Percentiles rank a stretch among this genome's conserved stretches.
These are phyloP conservation scores for Pseudogymnoascus sp. DNA, from an alignment of 2,329 filamentous ascomycete species.

Conservation along the genomic window DNA sequence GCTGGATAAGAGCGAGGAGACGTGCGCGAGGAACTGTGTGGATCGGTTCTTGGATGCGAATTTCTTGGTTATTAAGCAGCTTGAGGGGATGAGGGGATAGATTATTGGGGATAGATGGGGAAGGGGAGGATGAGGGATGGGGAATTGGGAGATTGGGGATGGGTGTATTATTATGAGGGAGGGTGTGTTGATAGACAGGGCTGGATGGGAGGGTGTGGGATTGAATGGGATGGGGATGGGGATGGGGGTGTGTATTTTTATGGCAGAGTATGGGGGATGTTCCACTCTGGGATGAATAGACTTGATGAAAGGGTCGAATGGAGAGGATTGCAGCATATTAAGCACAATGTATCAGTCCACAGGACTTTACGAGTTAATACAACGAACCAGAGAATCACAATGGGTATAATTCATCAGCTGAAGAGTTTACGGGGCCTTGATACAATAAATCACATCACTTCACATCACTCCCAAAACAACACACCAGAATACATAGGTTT, in stretches of 20 bases:
- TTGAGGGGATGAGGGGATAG: slow-evolving; percentile 53
- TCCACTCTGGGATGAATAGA: not conserved
- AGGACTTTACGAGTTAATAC: not conserved
- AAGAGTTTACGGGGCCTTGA: not conserved
- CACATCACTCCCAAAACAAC: not conserved
- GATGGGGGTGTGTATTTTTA: slow-evolving; percentile 8
- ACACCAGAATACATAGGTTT: not conserved
- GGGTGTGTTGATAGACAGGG: not conserved
- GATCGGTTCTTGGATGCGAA: slow-evolving; percentile 90
- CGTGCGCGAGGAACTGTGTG: slow-evolving; percentile 85
- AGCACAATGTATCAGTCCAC: not conserved
- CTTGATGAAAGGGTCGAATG: not conserved
- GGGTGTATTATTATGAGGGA: not conserved
- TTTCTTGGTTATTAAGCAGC: slow-evolving; percentile 72
- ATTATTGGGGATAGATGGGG: not conserved
- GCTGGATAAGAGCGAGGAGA: slow-evolving; percentile 70
- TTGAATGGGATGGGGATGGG: not conserved
- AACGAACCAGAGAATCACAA: not conserved
- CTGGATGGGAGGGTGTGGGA: not conserved
- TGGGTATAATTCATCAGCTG: not conserved
- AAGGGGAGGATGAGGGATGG: not conserved
- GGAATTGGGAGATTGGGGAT: too few relatives aligned
- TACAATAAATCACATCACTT: not conserved
- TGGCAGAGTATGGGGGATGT: not conserved
- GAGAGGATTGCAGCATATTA: not conserved